Base-by-base conservation (phyloP, 208 protist genomes). In the Wallacemonas sp. region DNA sequence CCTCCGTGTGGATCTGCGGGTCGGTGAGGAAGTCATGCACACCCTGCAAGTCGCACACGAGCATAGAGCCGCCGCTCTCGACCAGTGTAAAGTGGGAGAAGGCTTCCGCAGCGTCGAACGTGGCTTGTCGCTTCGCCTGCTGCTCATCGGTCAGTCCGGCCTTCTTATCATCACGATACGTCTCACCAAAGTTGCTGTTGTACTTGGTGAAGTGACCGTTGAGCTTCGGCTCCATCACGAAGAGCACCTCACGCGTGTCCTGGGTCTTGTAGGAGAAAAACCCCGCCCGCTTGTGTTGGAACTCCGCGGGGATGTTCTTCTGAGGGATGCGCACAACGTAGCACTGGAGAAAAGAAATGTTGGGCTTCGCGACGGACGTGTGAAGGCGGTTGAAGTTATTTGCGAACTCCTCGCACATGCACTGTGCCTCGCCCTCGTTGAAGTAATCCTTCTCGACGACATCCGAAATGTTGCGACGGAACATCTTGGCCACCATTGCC, bases 181-280 rank as follows among this genome's bases (percentile, higher is more conserved):
- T 79, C 53, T 89, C 73, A 9, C 89, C 89, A 74, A 83, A 92
- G 81, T 95, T 95, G 66, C 76, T 93, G 79, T 93, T 95, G 81
- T 95, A 91, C 78, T 95, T 95, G 57, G 83, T 91, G 67, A 91
- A 95, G 48, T 75, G 54, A 1, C 89, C 89, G 32, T 61, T 74
- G n/a, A 95, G 71, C 77, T 89, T 92, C n/a, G 86, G 87, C 73
- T 95, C 86, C 84, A 95, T 94, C 46, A 89, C 76, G 50, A 94
- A 89, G 62, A 91, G 71, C 2, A 92, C 71, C 62, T 92, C 82
- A 1, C 69, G 63, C 2, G 80, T 90, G 59, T 92, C 83, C 29
- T 80, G 75, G 6, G 81, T 90, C 50, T 76, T 76, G 76, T 91
- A 88, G 3, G 85, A 84, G 42, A 93, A 93, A 55, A 93, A 93